These are phyloP conservation scores for Capronia epimyces DNA, from an alignment of 2,329 filamentous ascomycete species.

Conservation along the genomic window DNA sequence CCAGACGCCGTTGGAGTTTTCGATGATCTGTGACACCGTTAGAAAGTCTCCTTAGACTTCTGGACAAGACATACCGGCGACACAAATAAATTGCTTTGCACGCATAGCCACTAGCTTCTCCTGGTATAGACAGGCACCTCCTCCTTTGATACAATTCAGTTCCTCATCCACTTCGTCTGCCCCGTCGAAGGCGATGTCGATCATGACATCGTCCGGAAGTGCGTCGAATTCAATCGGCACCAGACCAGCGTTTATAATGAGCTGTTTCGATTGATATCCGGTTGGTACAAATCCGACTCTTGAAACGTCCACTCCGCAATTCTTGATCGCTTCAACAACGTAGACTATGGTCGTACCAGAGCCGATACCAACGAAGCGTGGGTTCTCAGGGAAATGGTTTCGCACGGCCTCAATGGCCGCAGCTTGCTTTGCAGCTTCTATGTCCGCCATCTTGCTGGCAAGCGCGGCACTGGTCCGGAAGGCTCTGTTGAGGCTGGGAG, in stretches of 20 bases:
- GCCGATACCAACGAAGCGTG: constrained; percentile 59
- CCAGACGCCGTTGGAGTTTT: constrained; percentile 74
- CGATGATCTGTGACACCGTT: constrained; percentile 63
- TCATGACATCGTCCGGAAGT: constrained; percentile 56
- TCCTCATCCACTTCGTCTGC: constrained; percentile 95
- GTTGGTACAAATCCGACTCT: constrained; percentile 85
- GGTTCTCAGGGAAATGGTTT: constrained; percentile 53
- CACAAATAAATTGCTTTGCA: constrained; percentile 79
- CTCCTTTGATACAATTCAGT: constrained; percentile 95
- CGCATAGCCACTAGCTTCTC: constrained; percentile 90
- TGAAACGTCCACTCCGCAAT: constrained; percentile 41
- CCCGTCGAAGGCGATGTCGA: constrained; percentile 93
- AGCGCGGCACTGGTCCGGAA: constrained; percentile 1
- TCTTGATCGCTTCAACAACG: constrained; percentile 60
- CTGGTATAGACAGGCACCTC: constrained; percentile 94
- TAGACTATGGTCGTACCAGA: constrained; percentile 62
- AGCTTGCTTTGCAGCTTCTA: constrained; percentile 50
- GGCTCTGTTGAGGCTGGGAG: neutral
- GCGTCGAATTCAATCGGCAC: constrained; percentile 72
- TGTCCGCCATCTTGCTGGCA: constrained; percentile 22
- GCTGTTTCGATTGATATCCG: constrained; percentile 80
- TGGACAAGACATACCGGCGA: constrained; percentile 57
- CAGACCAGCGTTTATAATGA: constrained; percentile 75
- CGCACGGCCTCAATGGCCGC: constrained; percentile 1
- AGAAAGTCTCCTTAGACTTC: neutral